These are phyloP conservation scores for Talaromyces thailandensis DNA, from an alignment of 495 filamentous ascomycete genomes.

Conservation along the genomic window DNA sequence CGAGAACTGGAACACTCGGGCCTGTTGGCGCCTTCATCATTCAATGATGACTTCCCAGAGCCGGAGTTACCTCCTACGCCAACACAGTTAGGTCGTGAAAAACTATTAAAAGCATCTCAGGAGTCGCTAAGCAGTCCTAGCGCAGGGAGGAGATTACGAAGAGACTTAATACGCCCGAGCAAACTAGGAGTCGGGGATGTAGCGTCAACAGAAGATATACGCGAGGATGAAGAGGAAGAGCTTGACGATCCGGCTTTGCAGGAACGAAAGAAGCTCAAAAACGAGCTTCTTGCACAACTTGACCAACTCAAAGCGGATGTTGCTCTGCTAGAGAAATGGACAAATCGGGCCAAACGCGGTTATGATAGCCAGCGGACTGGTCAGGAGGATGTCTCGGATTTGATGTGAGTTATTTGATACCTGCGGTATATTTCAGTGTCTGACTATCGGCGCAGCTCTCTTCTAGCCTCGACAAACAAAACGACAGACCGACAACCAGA, in stretches of 20 bases:
- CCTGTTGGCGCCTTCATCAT: slow-evolving; percentile 19
- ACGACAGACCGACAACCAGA: neutral
- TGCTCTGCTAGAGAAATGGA: slow-evolving; percentile 27
- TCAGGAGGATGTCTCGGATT: slow-evolving; percentile 15
- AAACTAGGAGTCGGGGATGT: neutral
- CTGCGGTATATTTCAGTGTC: neutral
- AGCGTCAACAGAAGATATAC: neutral
- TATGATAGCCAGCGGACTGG: slow-evolving; percentile 14
- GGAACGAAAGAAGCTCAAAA: slow-evolving; percentile 23
- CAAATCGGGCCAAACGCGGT: slow-evolving; percentile 12
- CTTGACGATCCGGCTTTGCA: slow-evolving; percentile 10
- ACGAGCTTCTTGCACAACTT: slow-evolving; percentile 22
- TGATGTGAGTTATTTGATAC: slow-evolving; percentile 19
- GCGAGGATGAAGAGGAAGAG: neutral
- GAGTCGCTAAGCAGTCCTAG: slow-evolving; percentile 34
- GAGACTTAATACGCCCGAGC: neutral
- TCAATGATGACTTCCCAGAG: slow-evolving; percentile 39
- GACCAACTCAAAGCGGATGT: slow-evolving; percentile 27
- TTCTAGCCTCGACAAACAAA: neutral
- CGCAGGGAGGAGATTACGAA: slow-evolving; percentile 8
- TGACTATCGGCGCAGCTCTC: neutral
- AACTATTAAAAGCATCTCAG: slow-evolving; percentile 25
- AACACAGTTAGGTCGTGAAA: slow-evolving; percentile 47
- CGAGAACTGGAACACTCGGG: slow-evolving; percentile 12
- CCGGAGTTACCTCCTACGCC: slow-evolving; percentile 66